These are phyloP conservation scores for Euphrasia arctica DNA, from an alignment of 305 asterid species.

Conservation along the genomic window DNA sequence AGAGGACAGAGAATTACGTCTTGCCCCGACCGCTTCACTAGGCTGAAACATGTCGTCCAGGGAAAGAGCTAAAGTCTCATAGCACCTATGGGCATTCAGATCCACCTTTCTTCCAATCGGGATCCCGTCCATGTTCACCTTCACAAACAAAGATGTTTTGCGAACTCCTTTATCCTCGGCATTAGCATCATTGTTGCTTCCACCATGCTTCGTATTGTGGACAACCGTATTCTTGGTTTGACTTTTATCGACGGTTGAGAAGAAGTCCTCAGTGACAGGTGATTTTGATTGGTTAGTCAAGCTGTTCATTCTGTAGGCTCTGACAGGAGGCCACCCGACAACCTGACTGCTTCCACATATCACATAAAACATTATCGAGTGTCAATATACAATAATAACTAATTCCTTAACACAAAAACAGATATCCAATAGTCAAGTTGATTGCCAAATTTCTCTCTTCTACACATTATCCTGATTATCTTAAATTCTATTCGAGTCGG, in stretches of 20 bases:
- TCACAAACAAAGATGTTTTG: constrained; percentile 49
- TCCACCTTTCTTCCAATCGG: constrained; percentile 69
- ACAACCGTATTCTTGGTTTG: constrained; percentile 26
- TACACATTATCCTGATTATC: not conserved
- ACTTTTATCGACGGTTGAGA: constrained; percentile 33
- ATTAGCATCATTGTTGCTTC: constrained; percentile 14
- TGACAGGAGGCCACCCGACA: constrained; percentile 82
- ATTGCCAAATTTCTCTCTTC: no score
- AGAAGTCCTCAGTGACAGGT: constrained; percentile 40
- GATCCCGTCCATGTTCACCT: constrained; percentile 76
- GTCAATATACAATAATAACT: no score
- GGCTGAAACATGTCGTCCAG: constrained; percentile 59
- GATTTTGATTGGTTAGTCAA: constrained; percentile 48
- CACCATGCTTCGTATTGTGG: constrained; percentile 28
- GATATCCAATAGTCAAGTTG: no score
- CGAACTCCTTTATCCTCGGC: constrained; percentile 32
- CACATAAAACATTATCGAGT: constrained; percentile 12
- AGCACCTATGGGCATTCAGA: constrained; percentile 52
- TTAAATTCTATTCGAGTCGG: not conserved
- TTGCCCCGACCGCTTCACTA: constrained; percentile 30
- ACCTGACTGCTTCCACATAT: constrained; percentile 57
- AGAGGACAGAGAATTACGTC: constrained; percentile 41
- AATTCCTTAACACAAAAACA: no score
- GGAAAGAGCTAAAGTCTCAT: constrained; percentile 47
- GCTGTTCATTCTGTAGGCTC: constrained; percentile 60